phyloP scores from a whole-genome alignment of 106 monocot species.

The Phalaenopsis aphrodite region DNA sequence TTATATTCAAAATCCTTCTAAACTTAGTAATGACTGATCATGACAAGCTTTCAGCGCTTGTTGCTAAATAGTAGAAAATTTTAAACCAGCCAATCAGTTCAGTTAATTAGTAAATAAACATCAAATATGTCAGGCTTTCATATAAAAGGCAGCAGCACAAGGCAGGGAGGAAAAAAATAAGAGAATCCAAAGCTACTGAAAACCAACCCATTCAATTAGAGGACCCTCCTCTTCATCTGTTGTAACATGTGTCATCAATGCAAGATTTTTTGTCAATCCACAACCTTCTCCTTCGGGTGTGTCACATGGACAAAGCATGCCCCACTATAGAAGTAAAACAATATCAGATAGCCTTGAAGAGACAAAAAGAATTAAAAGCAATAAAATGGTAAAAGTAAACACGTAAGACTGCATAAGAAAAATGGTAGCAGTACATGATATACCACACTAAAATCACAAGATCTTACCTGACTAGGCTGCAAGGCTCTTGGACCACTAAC shows the following conservation, averaged over 20 bases:
- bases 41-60: no score
- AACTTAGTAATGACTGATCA: no score
- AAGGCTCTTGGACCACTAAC: conserved; percentile 97
- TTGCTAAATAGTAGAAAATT: not conserved
- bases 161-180: not conserved
- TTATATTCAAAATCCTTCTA: no score
- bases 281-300: conserved; percentile 99
- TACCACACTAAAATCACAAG: not conserved
- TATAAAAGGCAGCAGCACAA: not conserved
- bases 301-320: conserved; percentile 99
- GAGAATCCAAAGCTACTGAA: conserved; percentile 5
- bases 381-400: not conserved
- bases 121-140: not conserved
- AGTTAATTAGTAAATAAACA: conserved; percentile 2
- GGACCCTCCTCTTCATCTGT: conserved; percentile 94
- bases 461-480: conserved; percentile 86
- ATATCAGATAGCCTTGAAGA: not conserved
- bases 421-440: conserved; percentile 3
- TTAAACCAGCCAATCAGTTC: not conserved
- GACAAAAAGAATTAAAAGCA: not conserved
- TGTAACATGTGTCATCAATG: conserved; percentile 95
- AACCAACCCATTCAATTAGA: conserved; percentile 62
- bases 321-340: conserved; percentile 58
- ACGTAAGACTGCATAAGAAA: not conserved
- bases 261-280: conserved; percentile 95